Evolutionary conservation across 495 filamentous ascomycete genomes (phyloP).

Genomic region (Tuber melanosporum): DNA sequence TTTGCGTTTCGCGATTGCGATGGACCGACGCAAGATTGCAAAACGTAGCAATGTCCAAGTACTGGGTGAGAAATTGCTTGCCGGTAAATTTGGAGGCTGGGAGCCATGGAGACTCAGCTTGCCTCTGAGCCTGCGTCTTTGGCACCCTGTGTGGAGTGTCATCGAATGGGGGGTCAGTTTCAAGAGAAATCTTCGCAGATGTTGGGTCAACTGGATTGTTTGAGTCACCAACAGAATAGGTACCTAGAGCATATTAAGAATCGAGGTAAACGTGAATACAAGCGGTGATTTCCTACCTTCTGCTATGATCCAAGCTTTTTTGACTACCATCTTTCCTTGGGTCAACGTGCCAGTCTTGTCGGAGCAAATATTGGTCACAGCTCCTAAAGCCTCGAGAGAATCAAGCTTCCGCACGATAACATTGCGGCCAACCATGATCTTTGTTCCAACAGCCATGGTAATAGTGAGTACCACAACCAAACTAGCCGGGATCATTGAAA

Average conservation of each 20-base stretch:
- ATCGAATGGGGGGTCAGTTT: constrained; percentile 43
- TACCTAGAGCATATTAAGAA: constrained; percentile 35
- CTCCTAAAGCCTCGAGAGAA: constrained; percentile 57
- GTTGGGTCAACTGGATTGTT: constrained; percentile 54
- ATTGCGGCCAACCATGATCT: constrained; percentile 48
- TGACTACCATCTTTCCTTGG: constrained; percentile 58
- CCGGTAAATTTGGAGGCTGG: constrained; percentile 44
- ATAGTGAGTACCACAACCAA: constrained; percentile 53
- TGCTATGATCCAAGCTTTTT: constrained; percentile 51
- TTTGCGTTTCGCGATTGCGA: constrained; percentile 45
- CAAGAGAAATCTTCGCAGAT: constrained; percentile 50
- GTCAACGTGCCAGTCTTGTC: constrained; percentile 69
- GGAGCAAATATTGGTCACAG: constrained; percentile 65
- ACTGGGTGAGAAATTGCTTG: constrained; percentile 48
- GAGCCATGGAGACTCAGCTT: constrained; percentile 36
- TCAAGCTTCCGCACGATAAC: constrained; percentile 51
- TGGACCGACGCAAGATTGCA: constrained; percentile 60
- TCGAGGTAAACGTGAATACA: neutral
- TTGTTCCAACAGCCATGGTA: constrained; percentile 52
- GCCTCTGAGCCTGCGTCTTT: constrained; percentile 31
- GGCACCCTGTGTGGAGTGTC: constrained; percentile 31
- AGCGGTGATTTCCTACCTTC: constrained; percentile 42
- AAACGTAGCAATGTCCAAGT: constrained; percentile 57
- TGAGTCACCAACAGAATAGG: constrained; percentile 54
- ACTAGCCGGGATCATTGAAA: constrained; percentile 54